These are phyloP conservation scores for Acacia concinna DNA, from an alignment of 331 rosid species.

Conservation along the genomic window DNA sequence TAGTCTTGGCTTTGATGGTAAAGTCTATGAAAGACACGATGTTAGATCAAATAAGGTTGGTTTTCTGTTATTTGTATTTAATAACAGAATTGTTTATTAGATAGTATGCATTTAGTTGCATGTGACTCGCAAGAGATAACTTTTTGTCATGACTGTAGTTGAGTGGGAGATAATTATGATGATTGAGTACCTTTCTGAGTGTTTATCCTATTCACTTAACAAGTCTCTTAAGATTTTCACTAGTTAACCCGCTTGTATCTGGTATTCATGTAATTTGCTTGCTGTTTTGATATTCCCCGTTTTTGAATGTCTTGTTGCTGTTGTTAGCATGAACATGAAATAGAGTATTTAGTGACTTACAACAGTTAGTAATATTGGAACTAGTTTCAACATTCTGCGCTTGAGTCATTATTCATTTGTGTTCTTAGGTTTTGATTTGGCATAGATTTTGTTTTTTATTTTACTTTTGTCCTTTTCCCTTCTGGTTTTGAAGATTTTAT, in stretches of 20 bases:
- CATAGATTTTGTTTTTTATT: not conserved
- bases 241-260: not conserved
- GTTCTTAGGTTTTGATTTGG: slow-evolving; percentile 4
- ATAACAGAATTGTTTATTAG: slow-evolving; percentile 14
- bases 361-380: slow-evolving; percentile 17
- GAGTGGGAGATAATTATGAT: slow-evolving; percentile 24
- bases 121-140: not conserved
- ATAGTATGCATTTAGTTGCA: slow-evolving; percentile 8
- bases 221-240: not conserved
- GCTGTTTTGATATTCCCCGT: not conserved
- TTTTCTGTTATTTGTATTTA: slow-evolving; percentile 28
- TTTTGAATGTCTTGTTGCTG: not conserved
- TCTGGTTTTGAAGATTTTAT: slow-evolving; percentile 13
- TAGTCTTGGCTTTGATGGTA: slow-evolving; percentile 59
- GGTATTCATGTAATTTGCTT: slow-evolving; percentile 1
- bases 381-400: slow-evolving; percentile 7
- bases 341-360: not conserved
- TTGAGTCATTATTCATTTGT: slow-evolving; percentile 18
- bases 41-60: slow-evolving; percentile 75
- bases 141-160: not conserved
- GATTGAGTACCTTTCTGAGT: slow-evolving; percentile 11
- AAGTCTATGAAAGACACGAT: slow-evolving; percentile 72
- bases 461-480: not conserved
- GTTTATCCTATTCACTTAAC: not conserved
- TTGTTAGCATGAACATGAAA: slow-evolving; percentile 12